Evolutionary conservation across 495 filamentous ascomycete genomes (phyloP).

Genomic region (Copromyces sp.): DNA sequence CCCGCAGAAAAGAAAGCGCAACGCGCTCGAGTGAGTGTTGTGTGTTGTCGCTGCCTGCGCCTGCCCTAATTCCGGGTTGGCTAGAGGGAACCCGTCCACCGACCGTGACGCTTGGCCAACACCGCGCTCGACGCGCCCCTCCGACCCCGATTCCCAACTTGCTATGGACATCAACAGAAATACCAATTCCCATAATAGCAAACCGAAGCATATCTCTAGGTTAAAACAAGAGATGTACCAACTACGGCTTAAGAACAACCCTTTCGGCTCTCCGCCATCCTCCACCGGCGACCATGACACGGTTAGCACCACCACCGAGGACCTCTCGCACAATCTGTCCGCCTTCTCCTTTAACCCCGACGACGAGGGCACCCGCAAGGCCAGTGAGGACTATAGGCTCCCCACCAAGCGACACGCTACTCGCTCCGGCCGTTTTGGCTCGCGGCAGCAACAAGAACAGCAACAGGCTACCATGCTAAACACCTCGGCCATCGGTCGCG

Average conservation of each 20-base stretch:
- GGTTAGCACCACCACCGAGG: slow-evolving; percentile 33
- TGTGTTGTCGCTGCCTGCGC: neutral
- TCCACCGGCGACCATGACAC: slow-evolving; percentile 43
- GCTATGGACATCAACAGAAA: slow-evolving; percentile 26
- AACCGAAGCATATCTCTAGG: slow-evolving; percentile 27
- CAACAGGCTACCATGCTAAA: slow-evolving; percentile 32
- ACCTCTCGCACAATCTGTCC: slow-evolving; percentile 27
- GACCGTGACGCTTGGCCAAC: neutral
- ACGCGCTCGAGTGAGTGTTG: neutral
- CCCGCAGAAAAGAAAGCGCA: neutral
- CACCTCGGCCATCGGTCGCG: slow-evolving; percentile 51
- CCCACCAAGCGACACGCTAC: slow-evolving; percentile 11
- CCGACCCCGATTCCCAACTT: slow-evolving; percentile 3
- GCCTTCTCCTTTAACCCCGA: slow-evolving; percentile 36
- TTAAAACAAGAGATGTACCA: slow-evolving; percentile 27
- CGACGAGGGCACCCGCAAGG: slow-evolving; percentile 33
- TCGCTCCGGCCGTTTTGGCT: slow-evolving; percentile 21
- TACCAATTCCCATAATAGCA: slow-evolving; percentile 15
- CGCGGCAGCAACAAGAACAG: slow-evolving; percentile 2
- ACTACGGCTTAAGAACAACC: slow-evolving; percentile 28
- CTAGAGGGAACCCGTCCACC: neutral
- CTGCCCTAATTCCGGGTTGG: neutral
- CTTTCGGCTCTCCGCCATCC: slow-evolving; percentile 41
- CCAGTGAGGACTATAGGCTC: slow-evolving; percentile 14
- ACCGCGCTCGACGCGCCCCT: slow-evolving; percentile 15